Evolutionary conservation across 306 rosid genomes (phyloP).

Genomic region (Mimosa bimucronata): DNA sequence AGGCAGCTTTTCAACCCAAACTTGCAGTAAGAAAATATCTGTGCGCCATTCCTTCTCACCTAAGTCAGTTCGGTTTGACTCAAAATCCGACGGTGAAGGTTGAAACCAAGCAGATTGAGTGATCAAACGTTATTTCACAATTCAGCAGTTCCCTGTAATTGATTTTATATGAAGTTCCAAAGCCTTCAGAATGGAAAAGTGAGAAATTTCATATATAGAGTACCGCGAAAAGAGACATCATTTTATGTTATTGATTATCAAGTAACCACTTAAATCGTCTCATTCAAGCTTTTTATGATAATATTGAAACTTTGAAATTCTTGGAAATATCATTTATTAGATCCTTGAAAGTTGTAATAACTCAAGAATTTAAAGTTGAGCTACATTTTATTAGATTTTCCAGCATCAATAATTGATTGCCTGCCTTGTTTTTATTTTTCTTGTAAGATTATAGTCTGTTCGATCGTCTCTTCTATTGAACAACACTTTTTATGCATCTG

Average conservation of each 20-base stretch:
- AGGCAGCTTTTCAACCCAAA: constrained; percentile 67
- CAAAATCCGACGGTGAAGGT: constrained; percentile 58
- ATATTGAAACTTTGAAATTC: neutral
- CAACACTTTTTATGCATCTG: neutral
- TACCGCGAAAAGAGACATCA: constrained; percentile 12
- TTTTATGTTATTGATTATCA: too few relatives aligned
- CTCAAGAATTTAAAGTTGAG: neutral
- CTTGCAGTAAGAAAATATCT: constrained; percentile 49
- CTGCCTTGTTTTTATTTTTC: neutral
- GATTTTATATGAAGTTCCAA: constrained; percentile 31
- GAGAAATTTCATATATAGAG: constrained; percentile 28
- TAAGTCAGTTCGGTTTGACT: constrained; percentile 57
- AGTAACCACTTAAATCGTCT: too few relatives aligned
- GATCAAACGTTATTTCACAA: constrained; percentile 38
- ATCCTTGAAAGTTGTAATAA: neutral
- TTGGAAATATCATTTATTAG: constrained; percentile 4
- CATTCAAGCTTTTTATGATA: neutral
- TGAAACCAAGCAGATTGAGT: constrained; percentile 47
- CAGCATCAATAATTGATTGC: neutral
- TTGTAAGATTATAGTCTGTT: too few relatives aligned
- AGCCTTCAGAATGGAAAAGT: constrained; percentile 29
- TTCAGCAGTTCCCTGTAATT: constrained; percentile 19
- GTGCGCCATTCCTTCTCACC: constrained; percentile 75
- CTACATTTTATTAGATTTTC: too few relatives aligned
- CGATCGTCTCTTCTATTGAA: neutral